phyloP scores from a whole-genome alignment of 495 filamentous ascomycete genomes.

The Daldinia grandis region DNA sequence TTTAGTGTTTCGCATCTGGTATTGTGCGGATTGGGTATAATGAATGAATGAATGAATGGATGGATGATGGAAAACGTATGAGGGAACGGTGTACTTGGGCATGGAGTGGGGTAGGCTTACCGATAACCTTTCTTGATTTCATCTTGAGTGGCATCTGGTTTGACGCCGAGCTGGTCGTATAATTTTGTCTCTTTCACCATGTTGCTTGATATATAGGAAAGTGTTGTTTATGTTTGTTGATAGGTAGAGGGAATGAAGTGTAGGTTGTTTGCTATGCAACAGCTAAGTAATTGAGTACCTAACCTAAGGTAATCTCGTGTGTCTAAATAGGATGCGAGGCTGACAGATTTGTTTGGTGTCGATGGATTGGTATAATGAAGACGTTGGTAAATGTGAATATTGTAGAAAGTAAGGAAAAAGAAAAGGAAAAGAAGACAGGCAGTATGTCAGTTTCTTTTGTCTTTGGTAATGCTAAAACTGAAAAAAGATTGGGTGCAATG shows the following conservation, averaged over 20 bases:
- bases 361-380: constrained; percentile 7
- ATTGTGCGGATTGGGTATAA: constrained; percentile 2
- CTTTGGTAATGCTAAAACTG: not conserved
- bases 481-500: not conserved
- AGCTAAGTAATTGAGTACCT: not conserved
- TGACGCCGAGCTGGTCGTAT: constrained; percentile 79
- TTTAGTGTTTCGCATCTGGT: not conserved
- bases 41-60: constrained; percentile 5
- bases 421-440: constrained; percentile 18
- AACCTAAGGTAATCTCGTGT: not conserved
- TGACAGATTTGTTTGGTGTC: constrained; percentile 1
- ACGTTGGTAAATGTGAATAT: not conserved
- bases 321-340: constrained; percentile 7
- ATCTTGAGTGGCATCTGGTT: constrained; percentile 82
- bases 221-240: constrained; percentile 12
- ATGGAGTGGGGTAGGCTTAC: constrained; percentile 57
- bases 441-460: not conserved
- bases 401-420: constrained; percentile 15
- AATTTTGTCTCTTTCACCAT: constrained; percentile 92
- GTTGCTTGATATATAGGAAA: constrained; percentile 33
- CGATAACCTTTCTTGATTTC: constrained; percentile 98
- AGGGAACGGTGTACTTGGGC: constrained; percentile 9
- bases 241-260: not conserved
- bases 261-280: not conserved
- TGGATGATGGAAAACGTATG: too few species aligned